Conservation (phyloP, 2,329 filamentous ascomycete genomes). For the Zymoseptoria crescenta region DNA sequence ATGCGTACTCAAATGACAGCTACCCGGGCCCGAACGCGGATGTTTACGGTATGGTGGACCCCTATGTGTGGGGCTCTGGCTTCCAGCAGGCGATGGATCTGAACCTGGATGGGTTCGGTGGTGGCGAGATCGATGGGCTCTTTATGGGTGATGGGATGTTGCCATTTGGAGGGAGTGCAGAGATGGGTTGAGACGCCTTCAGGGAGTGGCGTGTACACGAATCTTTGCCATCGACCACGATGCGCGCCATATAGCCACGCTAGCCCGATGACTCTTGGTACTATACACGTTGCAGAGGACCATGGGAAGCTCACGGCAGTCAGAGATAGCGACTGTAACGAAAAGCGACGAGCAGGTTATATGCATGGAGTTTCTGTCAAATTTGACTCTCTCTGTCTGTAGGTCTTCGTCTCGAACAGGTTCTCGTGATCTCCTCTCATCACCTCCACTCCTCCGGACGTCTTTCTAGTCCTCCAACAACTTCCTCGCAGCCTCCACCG, state of each 20-base stretch:
- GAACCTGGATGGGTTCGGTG: constrained; percentile 24
- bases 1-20: background rate
- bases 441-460: no score
- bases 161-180: constrained; percentile 12
- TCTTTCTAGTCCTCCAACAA: constrained; percentile 7
- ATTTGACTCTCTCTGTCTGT: no score
- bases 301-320: no score
- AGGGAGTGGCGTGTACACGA: background rate
- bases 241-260: no score
- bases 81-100: constrained; percentile 33
- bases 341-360: no score
- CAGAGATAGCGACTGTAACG: no score
- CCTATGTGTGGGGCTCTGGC: constrained; percentile 27
- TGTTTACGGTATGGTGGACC: constrained; percentile 7
- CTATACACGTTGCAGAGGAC: no score
- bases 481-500: constrained; percentile 18
- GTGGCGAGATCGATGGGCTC: constrained; percentile 26
- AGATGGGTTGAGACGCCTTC: background rate
- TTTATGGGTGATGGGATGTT: constrained; percentile 25
- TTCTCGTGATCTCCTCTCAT: no score
- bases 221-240: no score
- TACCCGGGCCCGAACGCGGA: background rate
- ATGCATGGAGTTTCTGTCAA: no score
- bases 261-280: no score
- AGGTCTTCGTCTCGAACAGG: no score